Conservation (phyloP, 1,284 basidiomycete species). For the Gymnopus androsaceus region DNA sequence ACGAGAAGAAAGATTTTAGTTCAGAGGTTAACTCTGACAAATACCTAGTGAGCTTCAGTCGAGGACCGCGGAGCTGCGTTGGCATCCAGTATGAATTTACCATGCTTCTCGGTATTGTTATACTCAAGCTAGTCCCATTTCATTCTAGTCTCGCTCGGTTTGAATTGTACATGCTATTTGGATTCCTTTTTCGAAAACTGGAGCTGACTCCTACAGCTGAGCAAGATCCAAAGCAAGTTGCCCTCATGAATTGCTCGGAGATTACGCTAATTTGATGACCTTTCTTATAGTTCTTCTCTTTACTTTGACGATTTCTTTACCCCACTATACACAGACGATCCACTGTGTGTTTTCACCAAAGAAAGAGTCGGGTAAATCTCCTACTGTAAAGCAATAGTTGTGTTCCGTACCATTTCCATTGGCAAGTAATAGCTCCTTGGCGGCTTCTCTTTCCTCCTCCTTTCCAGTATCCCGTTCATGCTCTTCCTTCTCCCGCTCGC, state of each 20-base stretch:
- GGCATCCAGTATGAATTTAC: conserved; percentile 8
- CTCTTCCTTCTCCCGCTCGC: conserved; percentile 20
- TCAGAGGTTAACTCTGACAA: conserved; percentile 4
- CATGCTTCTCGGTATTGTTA: background rate
- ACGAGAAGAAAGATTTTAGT: background rate
- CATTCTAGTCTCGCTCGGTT: conserved; percentile 11
- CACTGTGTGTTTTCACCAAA: background rate
- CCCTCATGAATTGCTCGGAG: background rate
- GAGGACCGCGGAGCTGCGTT: conserved; percentile 10
- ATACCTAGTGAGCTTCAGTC: conserved; percentile 10
- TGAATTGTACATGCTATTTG: conserved; percentile 10
- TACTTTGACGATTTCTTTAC: conserved; percentile 6
- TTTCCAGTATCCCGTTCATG: conserved; percentile 6
- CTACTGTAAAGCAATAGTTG: too few relatives aligned
- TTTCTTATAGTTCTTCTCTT: background rate
- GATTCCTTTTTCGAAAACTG: conserved; percentile 6
- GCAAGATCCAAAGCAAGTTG: conserved; percentile 1
- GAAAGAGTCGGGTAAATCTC: background rate
- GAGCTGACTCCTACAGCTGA: background rate
- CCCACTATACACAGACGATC: background rate
- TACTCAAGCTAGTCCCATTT: background rate
- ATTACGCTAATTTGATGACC: background rate
- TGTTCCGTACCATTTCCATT: conserved; percentile 21
- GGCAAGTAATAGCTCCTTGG: conserved; percentile 20
- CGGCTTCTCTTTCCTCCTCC: conserved; percentile 25